Conservation (phyloP, 441 rosid species). For the Erodium trifolium region DNA sequence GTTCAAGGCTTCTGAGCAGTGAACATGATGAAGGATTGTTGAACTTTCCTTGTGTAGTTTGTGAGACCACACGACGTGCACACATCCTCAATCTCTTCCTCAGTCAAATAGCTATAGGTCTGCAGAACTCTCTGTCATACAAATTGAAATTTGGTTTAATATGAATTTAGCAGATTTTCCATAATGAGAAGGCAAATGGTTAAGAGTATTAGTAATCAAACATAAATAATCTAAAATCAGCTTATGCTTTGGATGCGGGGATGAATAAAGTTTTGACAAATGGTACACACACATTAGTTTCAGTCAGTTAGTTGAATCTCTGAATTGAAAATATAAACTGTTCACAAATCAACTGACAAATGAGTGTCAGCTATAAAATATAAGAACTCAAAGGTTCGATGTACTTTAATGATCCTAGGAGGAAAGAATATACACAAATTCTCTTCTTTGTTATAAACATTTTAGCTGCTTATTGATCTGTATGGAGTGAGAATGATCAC, state of each 20-base stretch:
- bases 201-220: background rate
- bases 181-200: background rate
- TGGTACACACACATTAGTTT: background rate
- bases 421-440: background rate
- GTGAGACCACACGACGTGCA: constrained; percentile 75
- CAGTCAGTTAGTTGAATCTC: background rate
- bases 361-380: background rate
- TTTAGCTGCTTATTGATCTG: background rate
- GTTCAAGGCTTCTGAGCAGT: constrained; percentile 74
- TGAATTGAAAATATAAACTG: background rate
- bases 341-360: background rate
- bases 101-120: constrained; percentile 46
- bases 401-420: background rate
- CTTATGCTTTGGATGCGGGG: background rate
- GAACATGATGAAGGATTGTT: constrained; percentile 75
- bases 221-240: background rate
- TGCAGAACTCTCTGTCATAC: constrained; percentile 42
- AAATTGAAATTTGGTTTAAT: background rate
- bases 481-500: background rate
- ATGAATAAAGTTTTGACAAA: background rate
- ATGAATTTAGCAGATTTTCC: background rate
- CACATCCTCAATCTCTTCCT: constrained; percentile 73
- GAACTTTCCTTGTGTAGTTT: constrained; percentile 47
- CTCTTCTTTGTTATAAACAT: background rate
- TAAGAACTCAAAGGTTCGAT: constrained; percentile 3